Base-by-base conservation (phyloP, 2,329 filamentous ascomycete species). In the Aspergillus sp. region DNA sequence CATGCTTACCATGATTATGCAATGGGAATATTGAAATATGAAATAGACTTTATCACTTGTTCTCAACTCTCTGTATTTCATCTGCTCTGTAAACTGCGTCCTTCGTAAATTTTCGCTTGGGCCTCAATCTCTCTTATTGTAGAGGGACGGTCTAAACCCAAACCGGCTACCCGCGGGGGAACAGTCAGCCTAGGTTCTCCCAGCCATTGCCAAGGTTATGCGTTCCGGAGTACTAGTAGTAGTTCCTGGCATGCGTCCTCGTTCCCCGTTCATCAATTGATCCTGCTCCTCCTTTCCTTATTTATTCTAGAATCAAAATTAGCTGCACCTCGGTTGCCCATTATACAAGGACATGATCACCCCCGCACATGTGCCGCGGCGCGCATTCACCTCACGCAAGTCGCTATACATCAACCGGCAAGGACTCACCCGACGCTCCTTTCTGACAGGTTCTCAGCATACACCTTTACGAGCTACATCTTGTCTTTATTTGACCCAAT, bases 181-280 rank as follows among this genome's bases (percentile, higher is more conserved):
- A 57, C 36, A 20, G 39, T 45, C 20, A 55, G 54, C 61, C 61
- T 60, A 60, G 57, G 57, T 62, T 58, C 58, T 46, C 42, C 42
- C 42, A 46, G 42, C 12, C 20, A 47, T 47, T 47, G 45, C 45
- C 45, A 47, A 20, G 18, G 45, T 24, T 22, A 12, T 22, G 4
- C 7, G 42, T 2, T 22, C 50, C 24, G 49, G 12, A 29, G 26
- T 29, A 29, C 26, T 29, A 29, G 26, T 29, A 50, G n/a, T n/a
- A 45, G 7, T 26, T 42, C 16, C 36, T 42, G 10, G 14, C 36
- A n/a, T 42, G 36, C 36, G 4, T 42, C 14, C 36, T 42, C 7
- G 26, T 36, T 36, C 32, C 32, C 32, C 32, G 11, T 36, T 14
- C 32, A n/a, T 42, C 14, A n/a, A 42, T 42, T 42, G 6, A 42